Evolutionary conservation across 305 asterid genomes (phyloP).

Genomic region (Rubia tinctorum): DNA sequence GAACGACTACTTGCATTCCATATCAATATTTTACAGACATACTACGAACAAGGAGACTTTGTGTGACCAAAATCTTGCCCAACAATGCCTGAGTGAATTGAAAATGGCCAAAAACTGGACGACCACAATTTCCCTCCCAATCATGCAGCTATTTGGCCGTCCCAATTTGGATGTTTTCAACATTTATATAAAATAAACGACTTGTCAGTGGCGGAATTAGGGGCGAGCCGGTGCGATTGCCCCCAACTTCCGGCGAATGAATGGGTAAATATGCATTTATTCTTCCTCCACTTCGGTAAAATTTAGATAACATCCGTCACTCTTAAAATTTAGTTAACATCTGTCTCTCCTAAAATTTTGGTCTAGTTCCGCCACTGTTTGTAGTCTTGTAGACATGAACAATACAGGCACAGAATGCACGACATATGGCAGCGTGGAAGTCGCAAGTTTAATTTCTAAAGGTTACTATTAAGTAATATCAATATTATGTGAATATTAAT

Average conservation of each 20-base stretch:
- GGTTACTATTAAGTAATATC: too few relatives aligned
- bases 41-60: not conserved
- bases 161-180: not conserved
- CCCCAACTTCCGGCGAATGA: too few relatives aligned
- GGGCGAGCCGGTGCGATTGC: too few relatives aligned
- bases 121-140: conserved; percentile 19
- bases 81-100: conserved; percentile 9
- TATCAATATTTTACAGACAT: not conserved
- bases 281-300: too few relatives aligned
- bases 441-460: not conserved
- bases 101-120: conserved; percentile 4
- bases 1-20: not conserved
- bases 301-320: too few relatives aligned
- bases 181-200: not conserved
- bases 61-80: conserved; percentile 18
- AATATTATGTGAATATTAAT: too few relatives aligned
- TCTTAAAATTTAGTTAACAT: too few relatives aligned
- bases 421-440: not conserved
- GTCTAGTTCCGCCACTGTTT: too few relatives aligned
- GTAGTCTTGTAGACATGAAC: too few relatives aligned
- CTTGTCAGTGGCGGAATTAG: too few relatives aligned
- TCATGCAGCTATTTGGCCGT: not conserved
- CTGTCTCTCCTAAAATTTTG: too few relatives aligned
- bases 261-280: too few relatives aligned
- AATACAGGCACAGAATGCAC: not conserved